A percentile compares a stretch with the other conserved stretches of the same genome.
Evolutionary conservation across 305 asterid genomes (phyloP).

Genomic region (Solanum hybrid): DNA sequence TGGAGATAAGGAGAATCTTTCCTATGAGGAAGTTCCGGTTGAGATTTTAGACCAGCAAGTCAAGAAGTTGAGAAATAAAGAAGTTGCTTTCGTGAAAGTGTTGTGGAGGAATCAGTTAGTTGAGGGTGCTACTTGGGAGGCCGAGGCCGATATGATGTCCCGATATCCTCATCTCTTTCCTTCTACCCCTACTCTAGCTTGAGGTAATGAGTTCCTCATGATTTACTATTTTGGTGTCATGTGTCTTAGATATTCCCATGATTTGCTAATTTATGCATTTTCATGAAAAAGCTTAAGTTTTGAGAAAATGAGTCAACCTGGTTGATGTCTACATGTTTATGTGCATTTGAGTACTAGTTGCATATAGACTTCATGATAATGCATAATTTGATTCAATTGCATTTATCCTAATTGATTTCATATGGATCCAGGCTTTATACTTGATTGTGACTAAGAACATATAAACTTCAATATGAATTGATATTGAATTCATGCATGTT

Average conservation of each 20-base stretch:
- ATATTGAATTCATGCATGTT: not conserved
- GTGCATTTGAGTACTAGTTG: not conserved
- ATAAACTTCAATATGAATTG: not conserved
- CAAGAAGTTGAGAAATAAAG: not conserved
- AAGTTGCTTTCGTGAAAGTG: not conserved
- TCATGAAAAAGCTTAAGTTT: not conserved
- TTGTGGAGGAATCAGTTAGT: not conserved
- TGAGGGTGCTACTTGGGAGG: not conserved
- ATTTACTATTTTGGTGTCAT: not conserved
- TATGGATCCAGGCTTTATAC: not conserved
- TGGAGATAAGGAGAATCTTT: not conserved
- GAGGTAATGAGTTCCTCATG: not conserved
- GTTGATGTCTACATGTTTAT: not conserved
- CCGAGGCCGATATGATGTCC: not conserved
- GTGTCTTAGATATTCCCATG: not conserved
- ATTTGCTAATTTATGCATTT: not conserved
- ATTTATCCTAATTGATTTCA: not conserved
- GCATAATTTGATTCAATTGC: not conserved
- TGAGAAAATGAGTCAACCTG: not conserved
- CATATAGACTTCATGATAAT: not conserved
- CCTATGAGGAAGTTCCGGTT: not conserved
- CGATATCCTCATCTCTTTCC: not conserved
- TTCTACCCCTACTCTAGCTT: not conserved
- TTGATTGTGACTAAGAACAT: not conserved
- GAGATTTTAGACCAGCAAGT: not conserved